Percentiles rank a stretch among this genome's conserved stretches.
Evolutionary conservation across 305 asterid genomes (phyloP).

Genomic region (Plantago lanceolata): DNA sequence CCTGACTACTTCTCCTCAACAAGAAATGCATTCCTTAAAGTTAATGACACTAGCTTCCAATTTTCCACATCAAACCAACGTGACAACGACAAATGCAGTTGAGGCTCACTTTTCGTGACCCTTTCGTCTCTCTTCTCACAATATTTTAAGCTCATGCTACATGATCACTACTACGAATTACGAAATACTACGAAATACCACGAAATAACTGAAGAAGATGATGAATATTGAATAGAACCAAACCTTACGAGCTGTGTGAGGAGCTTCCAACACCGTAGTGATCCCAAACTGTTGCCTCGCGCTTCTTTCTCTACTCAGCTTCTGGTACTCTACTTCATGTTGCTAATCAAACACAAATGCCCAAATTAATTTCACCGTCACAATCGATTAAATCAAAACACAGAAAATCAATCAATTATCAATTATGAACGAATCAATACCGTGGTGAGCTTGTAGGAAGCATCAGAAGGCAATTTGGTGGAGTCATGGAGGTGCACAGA

Average conservation of each 20-base stretch:
- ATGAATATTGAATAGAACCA: slow-evolving; percentile 27
- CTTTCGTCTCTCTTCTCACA: no score
- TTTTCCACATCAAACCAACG: slow-evolving; percentile 25
- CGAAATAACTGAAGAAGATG: slow-evolving; percentile 18
- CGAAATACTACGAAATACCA: background rate
- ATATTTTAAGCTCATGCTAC: no score
- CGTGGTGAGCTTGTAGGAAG: slow-evolving; percentile 45
- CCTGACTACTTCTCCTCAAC: slow-evolving; percentile 39
- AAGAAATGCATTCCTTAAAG: slow-evolving; percentile 27
- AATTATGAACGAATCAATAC: slow-evolving; percentile 26
- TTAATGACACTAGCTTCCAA: slow-evolving; percentile 25
- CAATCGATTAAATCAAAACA: background rate
- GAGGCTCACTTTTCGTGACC: background rate
- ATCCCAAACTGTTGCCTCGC: slow-evolving; percentile 51
- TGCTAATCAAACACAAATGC: slow-evolving; percentile 47
- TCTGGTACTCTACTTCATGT: slow-evolving; percentile 58
- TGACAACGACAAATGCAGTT: slow-evolving; percentile 12
- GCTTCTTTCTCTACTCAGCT: slow-evolving; percentile 51
- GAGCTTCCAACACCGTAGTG: slow-evolving; percentile 47
- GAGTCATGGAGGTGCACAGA: slow-evolving; percentile 47
- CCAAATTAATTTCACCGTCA: slow-evolving; percentile 19
- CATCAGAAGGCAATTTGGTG: slow-evolving; percentile 50
- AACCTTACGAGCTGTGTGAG: slow-evolving; percentile 57
- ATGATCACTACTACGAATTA: background rate
- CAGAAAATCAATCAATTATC: background rate